These are phyloP conservation scores for Lentinula lateritia DNA, from an alignment of 768 basidiomycete genomes.

Conservation along the genomic window DNA sequence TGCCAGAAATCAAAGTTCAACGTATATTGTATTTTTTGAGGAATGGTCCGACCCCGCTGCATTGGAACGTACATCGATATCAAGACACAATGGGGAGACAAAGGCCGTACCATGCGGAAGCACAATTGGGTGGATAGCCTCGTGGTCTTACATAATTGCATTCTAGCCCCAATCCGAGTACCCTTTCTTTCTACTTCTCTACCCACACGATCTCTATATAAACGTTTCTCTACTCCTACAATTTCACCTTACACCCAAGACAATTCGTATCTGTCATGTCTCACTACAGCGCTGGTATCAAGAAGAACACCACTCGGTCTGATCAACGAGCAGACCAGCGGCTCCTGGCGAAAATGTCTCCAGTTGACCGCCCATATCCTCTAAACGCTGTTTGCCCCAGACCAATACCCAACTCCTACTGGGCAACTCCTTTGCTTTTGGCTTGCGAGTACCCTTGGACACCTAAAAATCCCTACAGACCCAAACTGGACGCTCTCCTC, in stretches of 20 bases:
- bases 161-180: neutral
- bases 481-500: conserved; percentile 72
- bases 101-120: neutral
- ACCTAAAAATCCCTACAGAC: conserved; percentile 47
- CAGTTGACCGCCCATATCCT: conserved; percentile 8
- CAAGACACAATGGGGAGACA: neutral
- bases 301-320: neutral
- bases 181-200: neutral
- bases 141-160: neutral
- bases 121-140: neutral
- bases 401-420: conserved; percentile 82
- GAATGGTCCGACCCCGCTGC: too few relatives aligned
- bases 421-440: conserved; percentile 67
- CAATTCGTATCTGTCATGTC: neutral
- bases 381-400: conserved; percentile 25
- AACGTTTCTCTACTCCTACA: neutral
- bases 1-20: neutral
- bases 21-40: too few relatives aligned
- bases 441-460: conserved; percentile 83
- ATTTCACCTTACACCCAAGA: neutral
- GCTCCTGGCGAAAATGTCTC: conserved; percentile 9
- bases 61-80: too few relatives aligned
- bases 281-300: neutral
- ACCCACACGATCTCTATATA: neutral
- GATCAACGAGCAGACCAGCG: conserved; percentile 11